A percentile compares a stretch with the other conserved stretches of the same genome.
Conservation (phyloP, 1,139 yeast genomes). For the Geotrichum europaeum region DNA sequence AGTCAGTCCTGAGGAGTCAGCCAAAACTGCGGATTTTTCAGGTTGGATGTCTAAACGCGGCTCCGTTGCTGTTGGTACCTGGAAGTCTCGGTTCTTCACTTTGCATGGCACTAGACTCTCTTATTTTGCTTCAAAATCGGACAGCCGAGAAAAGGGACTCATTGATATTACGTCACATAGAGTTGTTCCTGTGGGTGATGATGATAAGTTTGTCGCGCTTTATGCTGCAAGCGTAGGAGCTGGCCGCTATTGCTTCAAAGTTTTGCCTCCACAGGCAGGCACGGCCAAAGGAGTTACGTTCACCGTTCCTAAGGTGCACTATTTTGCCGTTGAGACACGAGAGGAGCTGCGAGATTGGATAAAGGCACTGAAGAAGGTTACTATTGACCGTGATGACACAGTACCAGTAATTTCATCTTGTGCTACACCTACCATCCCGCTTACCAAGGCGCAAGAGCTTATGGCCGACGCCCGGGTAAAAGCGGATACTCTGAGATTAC, state of each 20-base stretch:
- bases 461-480: conserved; percentile 55
- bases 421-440: conserved; percentile 85
- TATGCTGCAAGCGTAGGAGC: conserved; percentile 92
- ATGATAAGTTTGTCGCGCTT: conserved; percentile 72
- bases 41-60: conserved; percentile 98
- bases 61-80: conserved; percentile 73
- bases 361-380: conserved; percentile 90
- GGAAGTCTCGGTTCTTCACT: conserved; percentile 88
- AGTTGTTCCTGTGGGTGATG: conserved; percentile 73
- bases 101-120: conserved; percentile 90
- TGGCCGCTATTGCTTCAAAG: conserved; percentile 85
- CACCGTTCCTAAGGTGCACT: conserved; percentile 93
- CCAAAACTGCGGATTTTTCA: conserved; percentile 64
- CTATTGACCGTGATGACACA: conserved; percentile 89
- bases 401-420: conserved; percentile 94
- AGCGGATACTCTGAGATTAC: conserved; percentile 24
- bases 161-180: conserved; percentile 94
- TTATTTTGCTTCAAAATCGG: conserved; percentile 75
- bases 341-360: conserved; percentile 96
- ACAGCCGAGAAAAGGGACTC: conserved; percentile 79
- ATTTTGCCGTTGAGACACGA: conserved; percentile 85
- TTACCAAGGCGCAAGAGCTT: conserved; percentile 80
- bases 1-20: conserved; percentile 72
- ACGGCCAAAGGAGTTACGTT: conserved; percentile 90
- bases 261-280: conserved; percentile 98